A percentile compares a stretch with the other conserved stretches of the same genome.
phyloP scores from a whole-genome alignment of 2,329 filamentous ascomycete species.

The Calonectria crousiana region DNA sequence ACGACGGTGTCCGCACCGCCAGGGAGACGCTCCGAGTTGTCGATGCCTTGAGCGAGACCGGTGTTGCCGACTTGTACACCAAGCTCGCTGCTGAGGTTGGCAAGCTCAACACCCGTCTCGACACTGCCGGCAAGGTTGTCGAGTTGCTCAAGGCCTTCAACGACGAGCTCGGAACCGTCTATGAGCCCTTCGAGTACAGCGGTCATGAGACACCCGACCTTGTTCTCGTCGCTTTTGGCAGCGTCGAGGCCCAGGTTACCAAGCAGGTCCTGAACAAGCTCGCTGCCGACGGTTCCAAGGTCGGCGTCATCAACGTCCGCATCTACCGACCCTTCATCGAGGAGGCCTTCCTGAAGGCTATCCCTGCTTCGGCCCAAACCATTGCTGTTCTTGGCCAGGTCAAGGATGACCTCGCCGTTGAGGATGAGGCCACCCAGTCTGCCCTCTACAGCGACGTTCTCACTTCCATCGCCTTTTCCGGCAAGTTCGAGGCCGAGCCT shows the following conservation, averaged over 20 bases:
- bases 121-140: conserved; percentile 78
- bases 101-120: conserved; percentile 76
- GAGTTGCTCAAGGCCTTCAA: conserved; percentile 83
- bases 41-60: conserved; percentile 80
- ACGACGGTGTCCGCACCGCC: conserved; percentile 86
- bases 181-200: conserved; percentile 93
- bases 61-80: conserved; percentile 77
- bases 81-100: conserved; percentile 72
- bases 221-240: conserved; percentile 93
- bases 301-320: conserved; percentile 91
- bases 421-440: conserved; percentile 84
- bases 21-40: conserved; percentile 86
- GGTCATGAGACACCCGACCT: conserved; percentile 84
- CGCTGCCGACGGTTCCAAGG: conserved; percentile 77
- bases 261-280: conserved; percentile 83
- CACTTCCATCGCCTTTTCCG: conserved; percentile 84
- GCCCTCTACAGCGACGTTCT: conserved; percentile 92
- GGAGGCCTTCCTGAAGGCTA: conserved; percentile 86
- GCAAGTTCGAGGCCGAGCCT: conserved; percentile 72
- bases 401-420: conserved; percentile 75
- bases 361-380: conserved; percentile 80
- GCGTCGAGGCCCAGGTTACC: conserved; percentile 87
- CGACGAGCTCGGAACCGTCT: conserved; percentile 91
- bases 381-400: conserved; percentile 94
- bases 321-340: conserved; percentile 96